These are phyloP conservation scores for Globisporangium acanthophoron DNA, from an alignment of 352 stramenopile species.

Conservation along the genomic window DNA sequence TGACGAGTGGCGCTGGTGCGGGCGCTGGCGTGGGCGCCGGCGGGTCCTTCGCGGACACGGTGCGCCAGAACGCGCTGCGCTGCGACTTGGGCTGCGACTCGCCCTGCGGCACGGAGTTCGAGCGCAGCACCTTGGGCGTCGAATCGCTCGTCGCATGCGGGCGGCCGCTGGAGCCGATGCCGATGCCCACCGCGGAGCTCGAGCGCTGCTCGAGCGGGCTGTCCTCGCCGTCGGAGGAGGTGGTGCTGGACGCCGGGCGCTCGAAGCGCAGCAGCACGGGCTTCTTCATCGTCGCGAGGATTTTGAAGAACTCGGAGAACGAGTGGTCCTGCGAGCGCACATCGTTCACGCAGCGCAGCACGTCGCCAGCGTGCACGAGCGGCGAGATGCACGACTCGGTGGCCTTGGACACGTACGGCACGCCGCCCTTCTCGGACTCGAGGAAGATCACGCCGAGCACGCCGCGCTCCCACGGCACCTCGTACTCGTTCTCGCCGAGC, in stretches of 20 bases:
- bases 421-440: conserved; percentile 80
- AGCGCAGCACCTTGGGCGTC: conserved; percentile 36
- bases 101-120: conserved; percentile 52
- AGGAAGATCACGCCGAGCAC: conserved; percentile 85
- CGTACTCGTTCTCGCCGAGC: conserved; percentile 78
- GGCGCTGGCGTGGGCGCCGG: background rate
- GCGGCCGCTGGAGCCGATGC: conserved; percentile 6
- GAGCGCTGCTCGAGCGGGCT: conserved; percentile 40
- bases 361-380: conserved; percentile 59
- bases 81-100: conserved; percentile 29
- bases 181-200: conserved; percentile 27
- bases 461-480: conserved; percentile 82
- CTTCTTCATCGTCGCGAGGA: conserved; percentile 88
- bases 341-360: conserved; percentile 83
- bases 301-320: conserved; percentile 89
- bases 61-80: conserved; percentile 61
- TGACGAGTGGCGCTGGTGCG: background rate
- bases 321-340: conserved; percentile 84
- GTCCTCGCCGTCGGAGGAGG: conserved; percentile 42
- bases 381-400: conserved; percentile 84
- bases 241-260: conserved; percentile 37
- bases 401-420: conserved; percentile 83
- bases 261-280: conserved; percentile 82
- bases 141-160: conserved; percentile 18
- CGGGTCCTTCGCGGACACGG: conserved; percentile 33